Evolutionary conservation across 2,329 filamentous ascomycete species (phyloP).

Genomic region (Xylariaceae sp.): DNA sequence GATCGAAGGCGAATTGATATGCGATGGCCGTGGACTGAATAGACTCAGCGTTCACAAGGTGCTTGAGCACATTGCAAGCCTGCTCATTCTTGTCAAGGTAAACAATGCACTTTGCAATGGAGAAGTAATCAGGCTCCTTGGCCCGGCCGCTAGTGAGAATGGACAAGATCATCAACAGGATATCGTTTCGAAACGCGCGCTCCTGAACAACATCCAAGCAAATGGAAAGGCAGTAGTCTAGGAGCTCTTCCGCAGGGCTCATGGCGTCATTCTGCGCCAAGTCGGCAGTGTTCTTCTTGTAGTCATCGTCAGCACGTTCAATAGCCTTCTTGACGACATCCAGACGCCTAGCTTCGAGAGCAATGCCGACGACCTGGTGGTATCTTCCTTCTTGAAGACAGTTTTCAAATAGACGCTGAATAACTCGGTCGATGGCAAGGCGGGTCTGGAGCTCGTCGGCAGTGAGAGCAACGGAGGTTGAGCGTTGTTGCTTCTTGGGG

Average conservation of each 20-base stretch:
- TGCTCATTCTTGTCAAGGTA: conserved; percentile 90
- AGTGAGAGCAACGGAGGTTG: conserved; percentile 59
- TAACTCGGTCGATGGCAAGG: conserved; percentile 72
- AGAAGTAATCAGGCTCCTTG: conserved; percentile 85
- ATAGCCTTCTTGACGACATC: conserved; percentile 84
- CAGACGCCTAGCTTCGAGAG: conserved; percentile 88
- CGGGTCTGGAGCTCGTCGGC: conserved; percentile 63
- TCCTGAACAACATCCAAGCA: conserved; percentile 99
- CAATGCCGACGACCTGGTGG: conserved; percentile 93
- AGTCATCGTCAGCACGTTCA: conserved; percentile 79
- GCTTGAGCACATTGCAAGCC: conserved; percentile 78
- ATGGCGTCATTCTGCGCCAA: conserved; percentile 45
- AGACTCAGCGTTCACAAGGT: conserved; percentile 75
- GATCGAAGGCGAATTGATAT: conserved; percentile 96
- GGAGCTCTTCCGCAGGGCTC: conserved; percentile 77
- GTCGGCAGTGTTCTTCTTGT: conserved; percentile 64
- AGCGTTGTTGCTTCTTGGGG: conserved; percentile 47
- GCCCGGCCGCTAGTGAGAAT: conserved; percentile 83
- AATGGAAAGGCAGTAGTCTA: conserved; percentile 93
- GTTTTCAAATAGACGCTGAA: conserved; percentile 84
- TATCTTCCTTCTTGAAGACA: conserved; percentile 84
- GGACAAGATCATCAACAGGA: conserved; percentile 86
- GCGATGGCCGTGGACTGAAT: conserved; percentile 75
- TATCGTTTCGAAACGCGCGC: conserved; percentile 74
- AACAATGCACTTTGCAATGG: conserved; percentile 95